phyloP scores from a whole-genome alignment of 2,329 filamentous ascomycete genomes.

The Penicillium sp. region DNA sequence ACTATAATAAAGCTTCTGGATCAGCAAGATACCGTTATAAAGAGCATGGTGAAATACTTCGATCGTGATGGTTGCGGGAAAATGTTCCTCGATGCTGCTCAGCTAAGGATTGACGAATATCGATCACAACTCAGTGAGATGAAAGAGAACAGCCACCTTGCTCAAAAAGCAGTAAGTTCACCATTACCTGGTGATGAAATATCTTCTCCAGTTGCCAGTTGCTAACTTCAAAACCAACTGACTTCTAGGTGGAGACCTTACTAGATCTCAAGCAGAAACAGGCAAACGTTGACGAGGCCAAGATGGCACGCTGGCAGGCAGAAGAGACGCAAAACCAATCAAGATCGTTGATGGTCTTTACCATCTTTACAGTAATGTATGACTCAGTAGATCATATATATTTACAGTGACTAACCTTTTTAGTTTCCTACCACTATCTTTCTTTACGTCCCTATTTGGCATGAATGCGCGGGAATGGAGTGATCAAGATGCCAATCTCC shows the following conservation, averaged over 20 bases:
- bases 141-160: constrained; percentile 57
- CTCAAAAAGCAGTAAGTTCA: constrained; percentile 56
- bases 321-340: constrained; percentile 64
- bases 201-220: not conserved
- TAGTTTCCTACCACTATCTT: constrained; percentile 61
- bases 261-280: constrained; percentile 68
- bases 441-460: constrained; percentile 66
- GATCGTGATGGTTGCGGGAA: constrained; percentile 44
- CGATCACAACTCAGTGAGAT: constrained; percentile 57
- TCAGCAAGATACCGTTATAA: constrained; percentile 55
- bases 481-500: constrained; percentile 43
- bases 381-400: too few species aligned
- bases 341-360: constrained; percentile 58
- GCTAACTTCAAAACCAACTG: not conserved
- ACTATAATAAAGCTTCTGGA: constrained; percentile 59
- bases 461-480: constrained; percentile 66
- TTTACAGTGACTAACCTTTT: not conserved
- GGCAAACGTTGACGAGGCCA: constrained; percentile 66
- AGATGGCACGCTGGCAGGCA: constrained; percentile 62
- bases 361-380: constrained; percentile 63
- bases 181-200: not conserved
- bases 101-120: constrained; percentile 57
- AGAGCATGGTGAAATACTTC: constrained; percentile 38
- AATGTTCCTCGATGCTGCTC: constrained; percentile 54
- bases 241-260: constrained; percentile 58